Base-by-base conservation (phyloP, 108 stramenopile species). In the Nitzschia palea region DNA sequence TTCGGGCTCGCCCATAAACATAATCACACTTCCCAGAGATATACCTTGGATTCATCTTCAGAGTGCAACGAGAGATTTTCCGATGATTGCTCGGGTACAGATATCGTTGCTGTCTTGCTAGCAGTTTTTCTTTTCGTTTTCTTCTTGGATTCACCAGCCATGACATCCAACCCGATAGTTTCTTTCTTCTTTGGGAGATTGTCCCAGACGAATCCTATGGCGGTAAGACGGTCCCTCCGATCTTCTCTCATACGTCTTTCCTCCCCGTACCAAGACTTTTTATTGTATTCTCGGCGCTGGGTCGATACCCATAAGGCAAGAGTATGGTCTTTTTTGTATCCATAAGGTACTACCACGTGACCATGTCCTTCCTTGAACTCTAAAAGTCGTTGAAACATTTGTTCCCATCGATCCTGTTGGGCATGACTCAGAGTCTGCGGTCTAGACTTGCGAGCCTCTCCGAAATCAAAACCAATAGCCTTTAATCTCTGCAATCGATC, bases 381-480 rank as follows among this genome's bases (percentile, higher is more conserved):
- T 10, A 42, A 9, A 2, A 76, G 68, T 25, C 62, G 57, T 20
- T 34, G 25, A 47, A 62, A 56, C 15, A 61, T 59, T 26, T 62
- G 40, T 26, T 61, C 52, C 68, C 67, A 76, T 10, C 36, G 29
- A 30, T 37, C 34, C 17, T 18, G 17, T 57, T 42, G 56, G 4
- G 47, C 18, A 10, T 66, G 52, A 72, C 77, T 27, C 62, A 78
- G 55, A 55, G 65, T 36, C 65, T 48, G 47, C 5, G 15, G 44
- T 45, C 74, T 78, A 73, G 74, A 79, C 55, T 83, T 83, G 50
- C 76, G 29, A 44, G 62, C 62, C 10, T 76, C 74, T 51, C 69
- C 75, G 85, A 86, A 91, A 48, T 82, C 70, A 70, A 91, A 91
- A 1, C 83, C 85, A 28, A 91, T 81, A 12, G 67, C 44, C 47